Evolutionary conservation across 352 stramenopile genomes (phyloP).

Genomic region (Phytophthora fragariae): DNA sequence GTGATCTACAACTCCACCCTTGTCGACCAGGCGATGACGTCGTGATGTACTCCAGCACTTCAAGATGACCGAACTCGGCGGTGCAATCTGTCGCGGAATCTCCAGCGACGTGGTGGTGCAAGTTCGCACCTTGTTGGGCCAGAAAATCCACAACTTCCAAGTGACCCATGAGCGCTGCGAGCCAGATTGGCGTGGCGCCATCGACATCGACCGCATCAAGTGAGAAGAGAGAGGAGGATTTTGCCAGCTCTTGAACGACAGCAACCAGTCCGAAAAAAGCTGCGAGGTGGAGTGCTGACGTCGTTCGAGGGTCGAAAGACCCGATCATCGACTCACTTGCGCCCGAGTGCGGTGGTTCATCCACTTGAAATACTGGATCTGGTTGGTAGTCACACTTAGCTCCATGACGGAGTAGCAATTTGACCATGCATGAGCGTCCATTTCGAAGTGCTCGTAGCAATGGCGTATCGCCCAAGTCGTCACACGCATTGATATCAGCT

Average conservation of each 20-base stretch:
- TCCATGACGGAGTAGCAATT: constrained; percentile 36
- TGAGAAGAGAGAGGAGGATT: constrained; percentile 17
- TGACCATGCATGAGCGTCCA: constrained; percentile 37
- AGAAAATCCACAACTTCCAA: constrained; percentile 47
- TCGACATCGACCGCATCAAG: constrained; percentile 44
- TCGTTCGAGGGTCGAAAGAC: constrained; percentile 34
- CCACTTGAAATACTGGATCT: neutral
- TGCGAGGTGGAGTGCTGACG: constrained; percentile 49
- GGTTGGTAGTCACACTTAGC: constrained; percentile 5
- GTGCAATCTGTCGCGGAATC: constrained; percentile 36
- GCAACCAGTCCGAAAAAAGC: constrained; percentile 43
- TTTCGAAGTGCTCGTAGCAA: constrained; percentile 42
- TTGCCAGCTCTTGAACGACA: constrained; percentile 31
- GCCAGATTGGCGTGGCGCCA: constrained; percentile 44
- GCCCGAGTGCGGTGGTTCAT: neutral
- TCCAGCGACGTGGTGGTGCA: constrained; percentile 32
- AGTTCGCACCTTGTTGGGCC: constrained; percentile 39
- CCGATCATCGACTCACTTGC: constrained; percentile 12
- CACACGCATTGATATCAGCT: constrained; percentile 25
- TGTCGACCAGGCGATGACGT: constrained; percentile 27
- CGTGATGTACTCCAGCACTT: constrained; percentile 47
- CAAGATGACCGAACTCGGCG: constrained; percentile 44
- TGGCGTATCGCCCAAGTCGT: constrained; percentile 32
- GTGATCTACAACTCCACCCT: constrained; percentile 7
- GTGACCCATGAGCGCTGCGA: constrained; percentile 47